Conservation (phyloP, 768 basidiomycete genomes). For the Dentipellis fragilis region DNA sequence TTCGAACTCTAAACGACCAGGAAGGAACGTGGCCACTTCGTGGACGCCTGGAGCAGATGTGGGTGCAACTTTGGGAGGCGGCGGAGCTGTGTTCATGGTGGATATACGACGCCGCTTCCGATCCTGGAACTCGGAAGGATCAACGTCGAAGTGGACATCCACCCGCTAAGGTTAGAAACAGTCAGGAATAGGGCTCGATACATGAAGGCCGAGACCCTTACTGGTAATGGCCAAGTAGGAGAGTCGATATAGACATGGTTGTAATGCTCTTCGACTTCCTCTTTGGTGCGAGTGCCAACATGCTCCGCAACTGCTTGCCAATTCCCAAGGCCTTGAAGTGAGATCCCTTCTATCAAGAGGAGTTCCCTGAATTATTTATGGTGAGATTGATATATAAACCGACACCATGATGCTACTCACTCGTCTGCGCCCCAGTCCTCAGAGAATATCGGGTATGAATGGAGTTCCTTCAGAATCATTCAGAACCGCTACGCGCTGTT, state of each 20-base stretch:
- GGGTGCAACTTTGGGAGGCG: conserved; percentile 63
- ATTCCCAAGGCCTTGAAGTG: conserved; percentile 84
- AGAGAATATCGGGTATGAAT: conserved; percentile 92
- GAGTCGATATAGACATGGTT: conserved; percentile 71
- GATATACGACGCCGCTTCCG: conserved; percentile 85
- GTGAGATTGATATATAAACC: not conserved
- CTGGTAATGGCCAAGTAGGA: conserved; percentile 71
- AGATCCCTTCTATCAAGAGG: conserved; percentile 78
- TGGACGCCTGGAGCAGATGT: conserved; percentile 88
- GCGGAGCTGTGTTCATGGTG: conserved; percentile 47
- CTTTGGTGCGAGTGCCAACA: conserved; percentile 86
- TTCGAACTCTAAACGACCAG: conserved; percentile 96
- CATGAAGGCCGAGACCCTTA: conserved; percentile 25
- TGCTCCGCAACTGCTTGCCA: conserved; percentile 96
- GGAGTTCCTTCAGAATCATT: conserved; percentile 59
- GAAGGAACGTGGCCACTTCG: conserved; percentile 87
- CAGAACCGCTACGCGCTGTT: not conserved
- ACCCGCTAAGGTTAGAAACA: conserved; percentile 18
- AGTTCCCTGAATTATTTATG: conserved; percentile 55
- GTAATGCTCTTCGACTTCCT: conserved; percentile 91
- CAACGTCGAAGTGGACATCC: conserved; percentile 59
- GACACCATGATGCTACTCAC: conserved; percentile 33
- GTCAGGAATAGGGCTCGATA: conserved; percentile 5
- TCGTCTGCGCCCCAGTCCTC: conserved; percentile 98
- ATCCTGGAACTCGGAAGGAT: conserved; percentile 77